A percentile compares a stretch with the other conserved stretches of the same genome.
These are phyloP conservation scores for Nakazawaea molendinolei DNA, from an alignment of 805 yeast genomes.

Conservation along the genomic window DNA sequence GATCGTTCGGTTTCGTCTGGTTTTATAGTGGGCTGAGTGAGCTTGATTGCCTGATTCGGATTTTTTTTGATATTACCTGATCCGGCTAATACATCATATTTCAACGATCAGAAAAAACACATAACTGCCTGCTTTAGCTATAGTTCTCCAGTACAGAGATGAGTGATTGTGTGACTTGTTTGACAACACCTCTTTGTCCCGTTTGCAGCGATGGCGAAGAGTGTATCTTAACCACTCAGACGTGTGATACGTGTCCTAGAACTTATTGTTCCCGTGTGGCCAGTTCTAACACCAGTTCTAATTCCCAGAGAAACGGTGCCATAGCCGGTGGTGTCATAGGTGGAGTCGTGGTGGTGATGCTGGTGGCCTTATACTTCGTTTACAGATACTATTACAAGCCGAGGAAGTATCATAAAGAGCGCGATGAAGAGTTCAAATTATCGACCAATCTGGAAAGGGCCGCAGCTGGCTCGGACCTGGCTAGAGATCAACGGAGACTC, in stretches of 20 bases:
- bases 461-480: slow-evolving; percentile 18
- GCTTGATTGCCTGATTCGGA: too few relatives aligned
- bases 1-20: too few relatives aligned
- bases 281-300: slow-evolving; percentile 14
- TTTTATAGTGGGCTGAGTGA: too few relatives aligned
- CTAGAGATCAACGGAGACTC: slow-evolving; percentile 12
- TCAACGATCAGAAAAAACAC: too few relatives aligned
- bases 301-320: slow-evolving; percentile 34
- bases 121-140: too few relatives aligned
- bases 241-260: slow-evolving; percentile 52
- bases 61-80: too few relatives aligned
- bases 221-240: slow-evolving; percentile 48
- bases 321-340: slow-evolving; percentile 72
- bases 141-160: too few relatives aligned
- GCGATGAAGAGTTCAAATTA: slow-evolving; percentile 24
- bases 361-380: slow-evolving; percentile 31
- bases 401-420: slow-evolving; percentile 23
- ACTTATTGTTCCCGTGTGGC: slow-evolving; percentile 36
- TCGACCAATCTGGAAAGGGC: slow-evolving; percentile 5
- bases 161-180: slow-evolving; percentile 26
- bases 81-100: too few relatives aligned
- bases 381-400: slow-evolving; percentile 36
- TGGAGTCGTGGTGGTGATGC: slow-evolving; percentile 35
- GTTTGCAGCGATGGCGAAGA: slow-evolving; percentile 42
- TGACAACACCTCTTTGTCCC: slow-evolving; percentile 43